A percentile compares a stretch with the other conserved stretches of the same genome.
Evolutionary conservation across 2,329 filamentous ascomycete genomes (phyloP).

Genomic region (Pseudodiploospora longispora): DNA sequence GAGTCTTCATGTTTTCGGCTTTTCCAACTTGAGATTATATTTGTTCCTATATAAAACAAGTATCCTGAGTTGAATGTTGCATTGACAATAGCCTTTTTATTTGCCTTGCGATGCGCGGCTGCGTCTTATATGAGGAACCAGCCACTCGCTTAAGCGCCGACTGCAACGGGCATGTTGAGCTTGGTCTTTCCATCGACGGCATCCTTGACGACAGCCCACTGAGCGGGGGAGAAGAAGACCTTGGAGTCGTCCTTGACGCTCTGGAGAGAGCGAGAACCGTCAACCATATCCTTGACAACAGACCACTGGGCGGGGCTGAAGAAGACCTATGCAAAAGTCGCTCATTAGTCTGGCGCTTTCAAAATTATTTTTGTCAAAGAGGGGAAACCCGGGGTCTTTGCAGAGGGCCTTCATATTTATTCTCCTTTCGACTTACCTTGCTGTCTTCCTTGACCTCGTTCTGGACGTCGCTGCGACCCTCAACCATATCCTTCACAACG

Average conservation of each 20-base stretch:
- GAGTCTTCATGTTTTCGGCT: no score
- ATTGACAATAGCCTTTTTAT: background rate
- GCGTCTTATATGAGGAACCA: background rate
- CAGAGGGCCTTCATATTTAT: no score
- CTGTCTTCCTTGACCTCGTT: no score
- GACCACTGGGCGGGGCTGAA: background rate
- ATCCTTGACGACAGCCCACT: background rate
- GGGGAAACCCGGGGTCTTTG: no score
- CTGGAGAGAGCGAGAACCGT: background rate
- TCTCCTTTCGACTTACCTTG: no score
- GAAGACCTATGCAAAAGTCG: no score
- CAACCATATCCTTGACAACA: background rate
- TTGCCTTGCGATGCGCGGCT: no score
- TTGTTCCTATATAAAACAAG: no score
- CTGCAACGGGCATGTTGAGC: background rate
- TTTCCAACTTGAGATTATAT: no score
- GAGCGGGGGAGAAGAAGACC: background rate
- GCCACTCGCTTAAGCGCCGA: background rate
- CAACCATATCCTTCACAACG: background rate
- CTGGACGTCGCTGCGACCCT: background rate
- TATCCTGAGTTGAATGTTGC: background rate
- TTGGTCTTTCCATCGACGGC: background rate
- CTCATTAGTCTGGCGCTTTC: no score
- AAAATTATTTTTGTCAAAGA: no score
- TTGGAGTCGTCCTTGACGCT: background rate